Evolutionary conservation across 306 rosid species (phyloP).

Genomic region (Senna tora): DNA sequence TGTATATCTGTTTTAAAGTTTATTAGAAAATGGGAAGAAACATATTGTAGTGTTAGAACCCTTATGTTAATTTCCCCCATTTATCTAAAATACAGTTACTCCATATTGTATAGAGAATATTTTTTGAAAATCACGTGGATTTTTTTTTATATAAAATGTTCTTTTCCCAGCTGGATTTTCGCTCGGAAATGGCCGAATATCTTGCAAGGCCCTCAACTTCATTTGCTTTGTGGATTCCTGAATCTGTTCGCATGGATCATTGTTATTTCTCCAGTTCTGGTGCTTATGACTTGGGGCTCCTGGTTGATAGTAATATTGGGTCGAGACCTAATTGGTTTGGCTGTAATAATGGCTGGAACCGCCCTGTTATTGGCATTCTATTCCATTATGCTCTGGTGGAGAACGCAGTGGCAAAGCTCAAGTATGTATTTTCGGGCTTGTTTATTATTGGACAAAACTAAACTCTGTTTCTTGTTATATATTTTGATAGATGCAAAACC

Average conservation of each 20-base stretch:
- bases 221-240: slow-evolving; percentile 82
- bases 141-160: neutral
- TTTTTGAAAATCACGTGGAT: neutral
- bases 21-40: neutral
- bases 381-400: slow-evolving; percentile 99
- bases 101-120: neutral
- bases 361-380: slow-evolving; percentile 96
- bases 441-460: slow-evolving; percentile 30
- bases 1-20: neutral
- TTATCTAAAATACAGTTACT: neutral
- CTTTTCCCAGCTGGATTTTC: slow-evolving; percentile 88
- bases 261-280: slow-evolving; percentile 86
- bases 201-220: slow-evolving; percentile 93
- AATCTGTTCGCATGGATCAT: slow-evolving; percentile 84
- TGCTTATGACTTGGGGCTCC: slow-evolving; percentile 87
- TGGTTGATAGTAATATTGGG: slow-evolving; percentile 94
- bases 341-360: slow-evolving; percentile 98
- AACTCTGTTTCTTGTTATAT: slow-evolving; percentile 5
- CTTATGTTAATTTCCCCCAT: neutral
- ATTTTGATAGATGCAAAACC: slow-evolving; percentile 19
- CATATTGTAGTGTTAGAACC: neutral
- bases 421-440: slow-evolving; percentile 61
- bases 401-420: slow-evolving; percentile 99
- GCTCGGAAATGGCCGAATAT: slow-evolving; percentile 98
- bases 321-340: slow-evolving; percentile 95